Conservation (phyloP, 208 protist genomes). For the Leishmania gerbilli region DNA sequence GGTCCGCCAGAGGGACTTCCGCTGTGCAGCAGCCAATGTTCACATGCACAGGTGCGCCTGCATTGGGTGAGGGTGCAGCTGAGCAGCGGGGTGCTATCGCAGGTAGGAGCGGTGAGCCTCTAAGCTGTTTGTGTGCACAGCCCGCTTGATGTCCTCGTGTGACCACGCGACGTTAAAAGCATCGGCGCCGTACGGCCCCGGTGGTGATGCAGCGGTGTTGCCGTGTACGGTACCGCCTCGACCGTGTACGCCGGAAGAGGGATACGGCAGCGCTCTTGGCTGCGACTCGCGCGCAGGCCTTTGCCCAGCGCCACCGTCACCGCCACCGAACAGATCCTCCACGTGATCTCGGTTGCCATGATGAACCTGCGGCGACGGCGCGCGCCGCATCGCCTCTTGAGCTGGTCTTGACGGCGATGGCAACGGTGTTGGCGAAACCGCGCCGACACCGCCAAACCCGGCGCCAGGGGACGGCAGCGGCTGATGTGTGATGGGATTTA, state of each 20-base stretch:
- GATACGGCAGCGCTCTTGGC: background rate
- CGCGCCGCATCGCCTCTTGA: slow-evolving; percentile 15
- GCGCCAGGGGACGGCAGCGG: background rate
- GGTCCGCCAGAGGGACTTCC: background rate
- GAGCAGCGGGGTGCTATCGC: slow-evolving; percentile 3
- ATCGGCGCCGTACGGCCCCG: background rate
- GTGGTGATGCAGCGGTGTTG: background rate
- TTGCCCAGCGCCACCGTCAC: background rate
- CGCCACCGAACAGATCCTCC: slow-evolving; percentile 11
- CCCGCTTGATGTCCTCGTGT: slow-evolving; percentile 57
- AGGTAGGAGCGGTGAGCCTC: slow-evolving; percentile 61
- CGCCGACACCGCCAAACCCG: background rate
- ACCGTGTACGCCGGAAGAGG: background rate
- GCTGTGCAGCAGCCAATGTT: background rate
- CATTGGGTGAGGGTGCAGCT: too few relatives aligned
- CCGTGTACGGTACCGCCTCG: background rate
- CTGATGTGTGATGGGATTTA: slow-evolving; percentile 28
- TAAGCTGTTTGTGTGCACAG: slow-evolving; percentile 37
- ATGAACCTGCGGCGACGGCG: background rate
- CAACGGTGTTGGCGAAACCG: slow-evolving; percentile 18
- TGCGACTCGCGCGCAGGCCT: background rate
- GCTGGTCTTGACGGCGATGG: slow-evolving; percentile 19
- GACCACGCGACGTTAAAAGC: slow-evolving; percentile 43
- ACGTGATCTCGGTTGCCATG: slow-evolving; percentile 18
- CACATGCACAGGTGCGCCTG: background rate